Evolutionary conservation across 306 rosid genomes (phyloP).

Genomic region (Corylus avellana): DNA sequence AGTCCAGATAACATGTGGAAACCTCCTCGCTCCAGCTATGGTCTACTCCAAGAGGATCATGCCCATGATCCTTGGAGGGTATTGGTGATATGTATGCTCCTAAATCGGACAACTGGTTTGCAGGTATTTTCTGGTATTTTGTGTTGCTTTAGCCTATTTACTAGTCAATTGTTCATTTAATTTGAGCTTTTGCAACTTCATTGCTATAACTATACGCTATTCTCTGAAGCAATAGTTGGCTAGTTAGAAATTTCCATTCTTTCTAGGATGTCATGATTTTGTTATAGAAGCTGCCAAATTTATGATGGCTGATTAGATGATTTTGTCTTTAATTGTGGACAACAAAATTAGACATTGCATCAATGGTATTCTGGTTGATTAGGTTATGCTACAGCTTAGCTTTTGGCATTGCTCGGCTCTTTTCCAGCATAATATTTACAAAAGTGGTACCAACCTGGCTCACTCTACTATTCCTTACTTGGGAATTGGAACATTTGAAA

Average conservation of each 20-base stretch:
- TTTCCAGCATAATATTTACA: background rate
- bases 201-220: background rate
- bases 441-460: background rate
- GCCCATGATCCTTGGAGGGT: constrained; percentile 77
- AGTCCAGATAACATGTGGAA: constrained; percentile 54
- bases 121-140: constrained; percentile 45
- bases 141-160: background rate
- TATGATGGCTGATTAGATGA: background rate
- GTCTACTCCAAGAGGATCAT: constrained; percentile 72
- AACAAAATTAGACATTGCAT: background rate
- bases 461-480: background rate
- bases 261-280: background rate
- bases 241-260: background rate
- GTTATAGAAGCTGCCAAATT: background rate
- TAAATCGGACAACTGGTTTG: constrained; percentile 52
- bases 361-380: background rate
- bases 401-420: background rate
- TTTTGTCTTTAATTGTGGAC: background rate
- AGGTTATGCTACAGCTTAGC: background rate
- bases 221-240: constrained; percentile 1
- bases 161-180: background rate
- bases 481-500: background rate
- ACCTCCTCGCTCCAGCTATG: constrained; percentile 55
- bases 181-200: background rate
- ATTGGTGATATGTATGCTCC: constrained; percentile 66